A percentile compares a stretch with the other conserved stretches of the same genome.
phyloP scores from a whole-genome alignment of 371 early-diverging fungal genomes.

The Mucor circinelloides region DNA sequence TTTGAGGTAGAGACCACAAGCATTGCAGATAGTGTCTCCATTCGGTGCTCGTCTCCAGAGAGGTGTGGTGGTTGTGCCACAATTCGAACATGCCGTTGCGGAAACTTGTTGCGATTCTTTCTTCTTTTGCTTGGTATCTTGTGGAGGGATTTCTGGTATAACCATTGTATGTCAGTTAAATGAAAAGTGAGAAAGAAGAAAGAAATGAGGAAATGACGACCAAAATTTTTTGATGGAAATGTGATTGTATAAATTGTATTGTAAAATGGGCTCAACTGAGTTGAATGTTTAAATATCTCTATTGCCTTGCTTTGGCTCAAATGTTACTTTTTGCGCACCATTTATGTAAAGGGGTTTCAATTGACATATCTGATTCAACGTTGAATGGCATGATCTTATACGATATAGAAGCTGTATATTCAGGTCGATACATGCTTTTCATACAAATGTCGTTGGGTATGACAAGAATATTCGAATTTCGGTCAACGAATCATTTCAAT shows the following conservation, averaged over 20 bases:
- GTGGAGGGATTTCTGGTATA: background rate
- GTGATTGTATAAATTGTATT: constrained; percentile 2
- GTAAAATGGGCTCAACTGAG: background rate
- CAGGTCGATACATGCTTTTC: background rate
- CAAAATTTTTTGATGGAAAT: background rate
- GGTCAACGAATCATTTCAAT: background rate
- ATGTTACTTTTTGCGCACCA: background rate
- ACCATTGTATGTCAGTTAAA: background rate
- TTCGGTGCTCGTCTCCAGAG: constrained; percentile 88
- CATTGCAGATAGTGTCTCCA: constrained; percentile 89
- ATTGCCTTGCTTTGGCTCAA: background rate
- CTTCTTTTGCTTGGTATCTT: constrained; percentile 5
- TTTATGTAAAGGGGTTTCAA: background rate
- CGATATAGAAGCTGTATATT: background rate
- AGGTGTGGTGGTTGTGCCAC: constrained; percentile 86
- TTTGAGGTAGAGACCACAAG: constrained; percentile 80
- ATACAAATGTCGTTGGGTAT: background rate
- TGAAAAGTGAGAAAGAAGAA: background rate
- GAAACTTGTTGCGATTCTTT: constrained; percentile 13
- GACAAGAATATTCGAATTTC: background rate
- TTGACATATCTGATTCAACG: background rate
- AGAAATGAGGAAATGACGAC: background rate
- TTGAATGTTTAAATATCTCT: background rate
- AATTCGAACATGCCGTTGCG: constrained; percentile 72
- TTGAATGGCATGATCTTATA: background rate